Base-by-base conservation (phyloP, 106 monocot genomes). In the Iris macrosiphon region DNA sequence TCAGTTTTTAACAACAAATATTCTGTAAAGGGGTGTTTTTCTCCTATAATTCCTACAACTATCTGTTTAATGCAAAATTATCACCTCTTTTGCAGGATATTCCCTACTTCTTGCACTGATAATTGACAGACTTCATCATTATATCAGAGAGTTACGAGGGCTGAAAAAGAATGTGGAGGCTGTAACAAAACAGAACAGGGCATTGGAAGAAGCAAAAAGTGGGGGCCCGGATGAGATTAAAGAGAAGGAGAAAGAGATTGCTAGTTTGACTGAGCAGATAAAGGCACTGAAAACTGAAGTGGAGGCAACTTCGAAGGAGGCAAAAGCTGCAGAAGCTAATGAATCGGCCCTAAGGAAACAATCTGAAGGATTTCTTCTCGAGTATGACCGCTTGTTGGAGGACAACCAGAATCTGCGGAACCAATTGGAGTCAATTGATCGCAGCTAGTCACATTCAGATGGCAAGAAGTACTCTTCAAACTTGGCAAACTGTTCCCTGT, bases 71-170 rank as follows among this genome's bases (percentile, higher is more conserved):
- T 14, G 4, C n/a, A n/a, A n/a, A n/a, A n/a, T 22, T 56, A 2
- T n/a, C 8, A 21, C 9, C 19, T 8, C 20, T 42, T 42, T 23
- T 80, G 55, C 85, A 95, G 94, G 85, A 37, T 89, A 73, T 61
- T 68, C 45, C 21, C 69, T 95, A 7, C 78, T 89, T 43, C 89
- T 95, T 15, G 78, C 72, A 12, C 15, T 95, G 18, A 54, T 95
- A 18, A 79, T 95, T 41, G 94, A 95, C 63, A 75, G 94, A 11
- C 44, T 95, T 63, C 94, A 95, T 60, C 85, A 89, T 61, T 89
- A 85, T 29, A 77, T 95, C 6, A 78, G 76, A 65, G 89, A 85
- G 59, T 60, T 89, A 9, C 75, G 88, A 1, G 44, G 45, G 2
- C 45, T 79, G 15, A 78, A 64, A 34, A 95, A 85, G 62, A 73